Evolutionary conservation across 257 asterid genomes (phyloP), one percentile per base, ranked within the genome.

Genomic region (Mitragyna speciosa): DNA sequence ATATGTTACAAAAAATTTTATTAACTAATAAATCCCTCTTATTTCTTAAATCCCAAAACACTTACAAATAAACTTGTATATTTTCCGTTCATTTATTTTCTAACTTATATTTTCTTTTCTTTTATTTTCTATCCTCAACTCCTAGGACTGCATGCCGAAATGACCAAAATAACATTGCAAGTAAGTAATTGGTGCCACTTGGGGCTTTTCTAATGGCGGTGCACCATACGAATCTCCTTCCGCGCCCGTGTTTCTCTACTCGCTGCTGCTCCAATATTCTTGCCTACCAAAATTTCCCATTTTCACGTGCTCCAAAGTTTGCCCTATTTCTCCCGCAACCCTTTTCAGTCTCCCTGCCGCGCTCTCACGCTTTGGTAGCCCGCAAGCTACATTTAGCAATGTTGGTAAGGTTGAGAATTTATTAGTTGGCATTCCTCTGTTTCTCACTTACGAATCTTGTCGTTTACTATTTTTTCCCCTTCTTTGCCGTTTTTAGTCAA

Each of bases 251-350:
- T 10, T 16, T 52, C 7, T 58, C 0, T 59, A 12, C 58, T n/a
- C 61, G 22, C 36, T 30, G 26, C 47, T 43, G 0, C 43, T 31
- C 14, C 54, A 19, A 1, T 4, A 2, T 10, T 26, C 61, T 48
- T 30, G 39, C 61, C 79, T 76, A 30, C 72, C 33, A 76, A 76
- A 45, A 45, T 16, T 64, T 41, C 51, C 51, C 72, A 24, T 12
- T 43, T 26, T 28, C 26, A 68, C 56, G 41, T 6, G 2, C 39
- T 75, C 59, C 22, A 11, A 8, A n/a, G 20, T 19, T 15, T 76
- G 72, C 79, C 79, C 72, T 63, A 76, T 63, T 76, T 17, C 79
- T 63, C 65, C 59, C n/a, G 26, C n/a, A 26, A 47, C 41, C 20
- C n/a, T 11, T 28, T 39, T 8, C 20, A 24, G 11, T 33, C 59